These are phyloP conservation scores for Cynanchum wilfordii DNA, from an alignment of 257 asterid genomes.

Conservation along the genomic window DNA sequence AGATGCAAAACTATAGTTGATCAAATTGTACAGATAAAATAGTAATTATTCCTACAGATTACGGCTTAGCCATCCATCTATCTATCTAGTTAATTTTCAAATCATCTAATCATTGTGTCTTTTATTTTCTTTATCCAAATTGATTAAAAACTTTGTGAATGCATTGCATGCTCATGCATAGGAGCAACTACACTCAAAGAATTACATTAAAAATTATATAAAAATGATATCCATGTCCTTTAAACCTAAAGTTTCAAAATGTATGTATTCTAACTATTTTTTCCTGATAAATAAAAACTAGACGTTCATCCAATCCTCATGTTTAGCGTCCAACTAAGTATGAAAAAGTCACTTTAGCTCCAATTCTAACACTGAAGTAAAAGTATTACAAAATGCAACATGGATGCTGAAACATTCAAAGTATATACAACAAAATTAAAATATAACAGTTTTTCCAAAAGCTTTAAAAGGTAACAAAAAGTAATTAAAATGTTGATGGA, in stretches of 20 bases:
- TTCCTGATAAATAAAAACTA: neutral
- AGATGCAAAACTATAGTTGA: neutral
- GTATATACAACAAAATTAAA: conserved; percentile 1
- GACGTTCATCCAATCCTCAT: neutral
- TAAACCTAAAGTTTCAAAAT: neutral
- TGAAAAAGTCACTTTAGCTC: neutral
- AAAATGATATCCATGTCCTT: no score
- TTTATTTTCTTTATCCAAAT: neutral
- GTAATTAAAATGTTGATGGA: conserved; percentile 1
- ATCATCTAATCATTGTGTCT: neutral
- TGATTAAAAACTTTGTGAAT: neutral
- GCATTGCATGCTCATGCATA: neutral
- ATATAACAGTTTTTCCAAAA: neutral
- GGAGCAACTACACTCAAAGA: neutral
- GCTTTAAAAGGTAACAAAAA: neutral
- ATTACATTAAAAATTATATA: neutral
- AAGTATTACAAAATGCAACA: neutral
- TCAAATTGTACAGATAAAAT: neutral
- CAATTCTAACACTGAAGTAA: neutral
- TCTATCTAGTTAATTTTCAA: neutral
- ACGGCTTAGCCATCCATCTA: neutral
- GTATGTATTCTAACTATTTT: neutral
- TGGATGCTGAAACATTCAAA: neutral
- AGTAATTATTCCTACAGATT: no score
- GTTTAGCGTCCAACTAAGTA: neutral